A percentile compares a stretch with the other conserved stretches of the same genome.
Conservation (phyloP, 345 rosid genomes). For the Hibiscus trionum region DNA sequence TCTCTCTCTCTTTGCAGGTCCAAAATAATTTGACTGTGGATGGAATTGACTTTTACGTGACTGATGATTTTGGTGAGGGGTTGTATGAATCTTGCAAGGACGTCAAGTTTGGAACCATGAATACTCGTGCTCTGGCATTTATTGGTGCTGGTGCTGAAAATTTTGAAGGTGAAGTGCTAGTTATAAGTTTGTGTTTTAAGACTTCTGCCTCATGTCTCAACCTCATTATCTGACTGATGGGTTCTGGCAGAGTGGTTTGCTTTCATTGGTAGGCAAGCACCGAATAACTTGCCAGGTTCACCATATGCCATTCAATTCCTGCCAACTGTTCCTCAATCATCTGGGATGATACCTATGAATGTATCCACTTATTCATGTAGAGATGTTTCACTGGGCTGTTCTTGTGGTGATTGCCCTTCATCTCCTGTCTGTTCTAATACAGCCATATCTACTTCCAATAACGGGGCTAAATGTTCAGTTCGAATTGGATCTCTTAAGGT, state of each 20-base stretch:
- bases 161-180: constrained; percentile 49
- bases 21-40: constrained; percentile 71
- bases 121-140: constrained; percentile 67
- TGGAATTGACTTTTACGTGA: constrained; percentile 63
- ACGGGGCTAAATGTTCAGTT: constrained; percentile 53
- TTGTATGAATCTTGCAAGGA: constrained; percentile 85
- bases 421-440: constrained; percentile 62
- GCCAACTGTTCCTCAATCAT: constrained; percentile 46
- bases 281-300: constrained; percentile 57
- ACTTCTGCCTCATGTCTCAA: neutral
- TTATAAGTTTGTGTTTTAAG: neutral
- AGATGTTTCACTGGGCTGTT: constrained; percentile 82
- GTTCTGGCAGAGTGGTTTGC: constrained; percentile 79
- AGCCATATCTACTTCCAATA: constrained; percentile 40
- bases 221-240: constrained; percentile 11
- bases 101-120: constrained; percentile 93
- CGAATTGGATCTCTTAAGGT: constrained; percentile 75
- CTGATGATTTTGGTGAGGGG: constrained; percentile 77
- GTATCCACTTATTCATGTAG: constrained; percentile 73
- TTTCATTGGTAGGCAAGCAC: constrained; percentile 75
- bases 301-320: constrained; percentile 70
- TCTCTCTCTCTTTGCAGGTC: constrained; percentile 40
- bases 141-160: constrained; percentile 84
- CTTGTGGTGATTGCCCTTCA: constrained; percentile 95
- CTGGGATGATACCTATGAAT: constrained; percentile 90